Percentiles rank a stretch among this genome's conserved stretches.
Evolutionary conservation across 1,284 basidiomycete genomes (phyloP).

Genomic region (Thelephora terrestris): DNA sequence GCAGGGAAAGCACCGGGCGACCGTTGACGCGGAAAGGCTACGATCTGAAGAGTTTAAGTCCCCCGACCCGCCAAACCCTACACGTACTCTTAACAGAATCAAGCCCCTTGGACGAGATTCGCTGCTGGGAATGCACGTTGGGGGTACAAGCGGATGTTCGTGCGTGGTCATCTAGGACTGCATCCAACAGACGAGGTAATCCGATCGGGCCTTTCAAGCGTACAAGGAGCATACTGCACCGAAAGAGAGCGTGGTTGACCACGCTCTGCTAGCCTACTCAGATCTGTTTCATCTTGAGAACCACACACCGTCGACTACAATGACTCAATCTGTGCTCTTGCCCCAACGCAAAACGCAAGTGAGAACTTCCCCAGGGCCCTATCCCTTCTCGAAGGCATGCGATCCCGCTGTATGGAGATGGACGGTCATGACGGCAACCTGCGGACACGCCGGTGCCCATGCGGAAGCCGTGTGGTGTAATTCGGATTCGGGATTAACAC

Average conservation of each 20-base stretch:
- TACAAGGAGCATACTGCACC: conserved; percentile 12
- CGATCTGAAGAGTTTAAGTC: conserved; percentile 24
- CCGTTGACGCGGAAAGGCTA: conserved; percentile 12
- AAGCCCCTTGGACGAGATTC: conserved; percentile 29
- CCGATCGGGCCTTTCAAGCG: background rate
- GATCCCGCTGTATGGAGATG: conserved; percentile 22
- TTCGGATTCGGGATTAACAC: conserved; percentile 45
- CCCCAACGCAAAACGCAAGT: conserved; percentile 28
- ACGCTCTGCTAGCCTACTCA: conserved; percentile 39
- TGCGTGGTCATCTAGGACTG: conserved; percentile 39
- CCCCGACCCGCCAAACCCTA: conserved; percentile 26
- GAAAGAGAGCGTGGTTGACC: conserved; percentile 31
- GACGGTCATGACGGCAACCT: conserved; percentile 33
- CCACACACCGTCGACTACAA: conserved; percentile 39
- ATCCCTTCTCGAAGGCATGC: conserved; percentile 46
- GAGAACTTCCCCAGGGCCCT: conserved; percentile 40
- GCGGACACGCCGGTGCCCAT: conserved; percentile 69
- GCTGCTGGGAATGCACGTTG: conserved; percentile 30
- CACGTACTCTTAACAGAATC: conserved; percentile 27
- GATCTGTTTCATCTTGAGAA: conserved; percentile 25
- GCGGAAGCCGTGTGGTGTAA: conserved; percentile 40
- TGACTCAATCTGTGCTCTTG: conserved; percentile 43
- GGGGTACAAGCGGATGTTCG: conserved; percentile 27
- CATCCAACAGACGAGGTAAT: conserved; percentile 2
- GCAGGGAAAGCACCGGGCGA: conserved; percentile 3